phyloP scores from a whole-genome alignment of 2,329 filamentous ascomycete species.

The Monosporascus ibericus region DNA sequence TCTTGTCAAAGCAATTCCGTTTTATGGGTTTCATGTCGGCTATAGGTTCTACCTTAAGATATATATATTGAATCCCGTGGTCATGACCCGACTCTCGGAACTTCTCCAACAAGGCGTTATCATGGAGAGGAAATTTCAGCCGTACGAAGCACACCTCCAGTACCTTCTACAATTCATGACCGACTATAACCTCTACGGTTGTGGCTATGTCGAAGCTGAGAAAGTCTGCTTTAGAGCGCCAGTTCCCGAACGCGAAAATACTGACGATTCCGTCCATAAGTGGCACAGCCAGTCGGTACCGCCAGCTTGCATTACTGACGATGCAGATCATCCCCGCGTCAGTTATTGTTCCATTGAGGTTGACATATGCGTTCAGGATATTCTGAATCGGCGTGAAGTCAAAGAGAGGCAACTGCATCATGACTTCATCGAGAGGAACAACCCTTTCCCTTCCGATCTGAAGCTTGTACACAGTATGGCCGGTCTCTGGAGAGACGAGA shows the following conservation, averaged over 20 bases:
- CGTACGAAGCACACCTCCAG: slow-evolving; percentile 89
- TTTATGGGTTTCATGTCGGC: slow-evolving; percentile 93
- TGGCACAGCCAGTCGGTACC: slow-evolving; percentile 78
- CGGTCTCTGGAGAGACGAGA: slow-evolving; percentile 87
- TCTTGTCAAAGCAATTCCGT: slow-evolving; percentile 86
- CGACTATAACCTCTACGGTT: slow-evolving; percentile 96
- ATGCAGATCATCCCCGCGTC: slow-evolving; percentile 61
- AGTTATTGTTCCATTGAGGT: slow-evolving; percentile 89
- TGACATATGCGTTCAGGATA: slow-evolving; percentile 83
- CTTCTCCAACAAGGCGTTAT: slow-evolving; percentile 83
- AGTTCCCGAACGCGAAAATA: slow-evolving; percentile 62
- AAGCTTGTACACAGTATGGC: slow-evolving; percentile 94
- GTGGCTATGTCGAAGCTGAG: slow-evolving; percentile 71
- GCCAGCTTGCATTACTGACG: slow-evolving; percentile 51
- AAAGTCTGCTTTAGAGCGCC: slow-evolving; percentile 70
- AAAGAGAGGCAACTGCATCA: slow-evolving; percentile 76
- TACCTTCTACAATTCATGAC: slow-evolving; percentile 96
- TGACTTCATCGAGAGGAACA: slow-evolving; percentile 70
- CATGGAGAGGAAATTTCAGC: slow-evolving; percentile 77
- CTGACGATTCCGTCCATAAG: slow-evolving; percentile 54
- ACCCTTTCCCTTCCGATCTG: slow-evolving; percentile 58
- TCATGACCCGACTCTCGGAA: slow-evolving; percentile 84
- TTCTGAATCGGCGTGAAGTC: slow-evolving; percentile 73
- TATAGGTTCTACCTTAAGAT: slow-evolving; percentile 90
- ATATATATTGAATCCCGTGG: slow-evolving; percentile 80